Evolutionary conservation across 2,329 filamentous ascomycete species (phyloP).

Genomic region (Fusarium sambucinum): DNA sequence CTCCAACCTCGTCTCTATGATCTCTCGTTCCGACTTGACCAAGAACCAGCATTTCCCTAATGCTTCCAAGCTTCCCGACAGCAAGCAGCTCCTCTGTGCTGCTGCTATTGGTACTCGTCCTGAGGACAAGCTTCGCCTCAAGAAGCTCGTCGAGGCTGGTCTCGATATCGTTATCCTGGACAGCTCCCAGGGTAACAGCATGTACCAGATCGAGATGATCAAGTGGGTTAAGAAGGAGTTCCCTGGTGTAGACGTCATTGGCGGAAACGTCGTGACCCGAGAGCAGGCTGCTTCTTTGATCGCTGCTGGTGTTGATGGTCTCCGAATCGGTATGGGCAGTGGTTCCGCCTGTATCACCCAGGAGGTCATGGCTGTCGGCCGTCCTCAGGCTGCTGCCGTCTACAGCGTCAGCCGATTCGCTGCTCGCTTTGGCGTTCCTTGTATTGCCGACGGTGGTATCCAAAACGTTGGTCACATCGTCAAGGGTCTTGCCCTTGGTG

Average conservation of each 20-base stretch:
- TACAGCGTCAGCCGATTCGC: constrained; percentile 92
- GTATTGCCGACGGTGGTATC: constrained; percentile 97
- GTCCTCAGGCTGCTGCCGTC: constrained; percentile 93
- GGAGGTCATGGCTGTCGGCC: constrained; percentile 98
- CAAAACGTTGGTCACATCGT: constrained; percentile 99
- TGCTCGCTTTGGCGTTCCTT: constrained; percentile 92
- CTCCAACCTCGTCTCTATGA: constrained; percentile 89
- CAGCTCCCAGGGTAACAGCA: constrained; percentile 97
- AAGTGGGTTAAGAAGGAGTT: constrained; percentile 92
- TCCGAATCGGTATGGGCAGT: constrained; percentile 98
- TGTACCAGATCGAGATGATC: constrained; percentile 99
- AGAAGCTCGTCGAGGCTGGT: constrained; percentile 91
- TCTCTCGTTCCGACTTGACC: constrained; percentile 94
- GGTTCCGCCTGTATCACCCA: constrained; percentile 99
- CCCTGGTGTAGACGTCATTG: constrained; percentile 92
- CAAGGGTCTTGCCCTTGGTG: constrained; percentile 95
- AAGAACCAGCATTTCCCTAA: constrained; percentile 98
- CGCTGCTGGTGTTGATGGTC: constrained; percentile 92
- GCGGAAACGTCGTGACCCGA: constrained; percentile 96
- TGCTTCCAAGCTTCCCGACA: constrained; percentile 94
- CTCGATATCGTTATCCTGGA: constrained; percentile 96
- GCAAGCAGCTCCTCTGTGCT: constrained; percentile 96
- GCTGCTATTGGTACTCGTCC: constrained; percentile 95
- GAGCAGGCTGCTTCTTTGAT: constrained; percentile 95
- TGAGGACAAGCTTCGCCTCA: constrained; percentile 88